phyloP scores from a whole-genome alignment of 176 grass and related monocot genomes.

The Cenchrus americanus region DNA sequence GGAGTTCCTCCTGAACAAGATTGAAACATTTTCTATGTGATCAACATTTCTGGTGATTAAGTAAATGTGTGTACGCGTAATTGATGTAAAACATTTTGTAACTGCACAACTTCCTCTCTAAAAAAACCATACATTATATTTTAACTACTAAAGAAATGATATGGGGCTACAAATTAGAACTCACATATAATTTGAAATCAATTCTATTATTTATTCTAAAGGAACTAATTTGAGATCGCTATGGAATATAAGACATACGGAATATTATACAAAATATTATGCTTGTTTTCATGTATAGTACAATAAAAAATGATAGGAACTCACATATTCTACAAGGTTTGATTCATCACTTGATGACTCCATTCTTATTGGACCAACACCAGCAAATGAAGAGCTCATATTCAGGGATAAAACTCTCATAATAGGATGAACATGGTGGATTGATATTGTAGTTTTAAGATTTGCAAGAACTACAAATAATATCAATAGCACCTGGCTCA shows the following conservation, averaged over 20 bases:
- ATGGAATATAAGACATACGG: neutral
- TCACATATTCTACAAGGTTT: neutral
- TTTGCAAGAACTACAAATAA: neutral
- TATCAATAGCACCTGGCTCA: neutral
- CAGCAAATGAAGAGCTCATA: neutral
- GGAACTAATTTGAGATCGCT: neutral
- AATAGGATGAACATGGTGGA: neutral
- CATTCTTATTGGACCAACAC: neutral
- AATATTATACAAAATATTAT: neutral
- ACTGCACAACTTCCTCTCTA: neutral
- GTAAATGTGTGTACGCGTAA: too few species aligned
- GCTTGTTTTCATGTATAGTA: neutral
- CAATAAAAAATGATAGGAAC: neutral
- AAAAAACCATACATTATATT: neutral
- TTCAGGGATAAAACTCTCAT: neutral
- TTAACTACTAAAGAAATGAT: neutral
- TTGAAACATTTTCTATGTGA: too few species aligned
- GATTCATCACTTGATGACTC: neutral
- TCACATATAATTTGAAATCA: neutral
- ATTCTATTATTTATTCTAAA: neutral
- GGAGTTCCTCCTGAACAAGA: too few species aligned
- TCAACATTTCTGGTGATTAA: too few species aligned
- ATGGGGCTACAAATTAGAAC: neutral
- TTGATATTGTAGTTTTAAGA: neutral
- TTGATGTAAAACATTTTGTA: neutral